Conservation (phyloP, 352 stramenopile species). For the Phytophthora aleatoria region DNA sequence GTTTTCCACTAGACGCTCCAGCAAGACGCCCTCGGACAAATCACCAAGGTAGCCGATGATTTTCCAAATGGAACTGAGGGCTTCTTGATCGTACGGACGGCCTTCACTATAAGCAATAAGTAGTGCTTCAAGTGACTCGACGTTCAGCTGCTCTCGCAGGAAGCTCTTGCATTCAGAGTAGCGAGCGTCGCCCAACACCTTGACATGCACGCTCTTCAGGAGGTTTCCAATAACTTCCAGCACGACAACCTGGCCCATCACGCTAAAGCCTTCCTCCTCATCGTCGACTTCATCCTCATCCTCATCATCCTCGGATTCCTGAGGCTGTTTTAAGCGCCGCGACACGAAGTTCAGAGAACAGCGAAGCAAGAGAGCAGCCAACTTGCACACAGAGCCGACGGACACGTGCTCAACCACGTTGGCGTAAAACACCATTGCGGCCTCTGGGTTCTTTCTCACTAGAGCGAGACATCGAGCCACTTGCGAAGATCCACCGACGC, state of each 20-base stretch:
- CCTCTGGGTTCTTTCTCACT: conserved; percentile 82
- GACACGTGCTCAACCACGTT: conserved; percentile 78
- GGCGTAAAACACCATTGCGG: conserved; percentile 84
- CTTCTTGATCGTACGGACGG: conserved; percentile 67
- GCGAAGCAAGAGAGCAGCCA: conserved; percentile 72
- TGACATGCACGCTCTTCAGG: conserved; percentile 74
- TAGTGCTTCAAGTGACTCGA: conserved; percentile 65
- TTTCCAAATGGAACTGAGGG: conserved; percentile 75
- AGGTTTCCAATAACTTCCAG: conserved; percentile 76
- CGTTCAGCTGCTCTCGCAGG: conserved; percentile 64
- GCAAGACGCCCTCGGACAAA: conserved; percentile 55
- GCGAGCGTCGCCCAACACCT: conserved; percentile 68
- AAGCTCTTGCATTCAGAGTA: conserved; percentile 82
- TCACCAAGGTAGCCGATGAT: conserved; percentile 73
- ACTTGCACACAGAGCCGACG: conserved; percentile 83
- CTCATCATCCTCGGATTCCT: conserved; percentile 45
- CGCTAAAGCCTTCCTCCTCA: conserved; percentile 70
- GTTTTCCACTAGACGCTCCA: conserved; percentile 65
- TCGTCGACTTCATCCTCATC: conserved; percentile 68
- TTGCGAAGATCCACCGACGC: conserved; percentile 78
- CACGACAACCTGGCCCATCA: conserved; percentile 74
- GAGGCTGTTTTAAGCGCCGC: conserved; percentile 50
- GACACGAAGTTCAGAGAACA: conserved; percentile 84
- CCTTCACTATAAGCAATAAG: conserved; percentile 69
- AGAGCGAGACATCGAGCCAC: conserved; percentile 79